Evolutionary conservation across 108 stramenopile genomes (phyloP).

Genomic region (Cyclostephanos tholiformis): DNA sequence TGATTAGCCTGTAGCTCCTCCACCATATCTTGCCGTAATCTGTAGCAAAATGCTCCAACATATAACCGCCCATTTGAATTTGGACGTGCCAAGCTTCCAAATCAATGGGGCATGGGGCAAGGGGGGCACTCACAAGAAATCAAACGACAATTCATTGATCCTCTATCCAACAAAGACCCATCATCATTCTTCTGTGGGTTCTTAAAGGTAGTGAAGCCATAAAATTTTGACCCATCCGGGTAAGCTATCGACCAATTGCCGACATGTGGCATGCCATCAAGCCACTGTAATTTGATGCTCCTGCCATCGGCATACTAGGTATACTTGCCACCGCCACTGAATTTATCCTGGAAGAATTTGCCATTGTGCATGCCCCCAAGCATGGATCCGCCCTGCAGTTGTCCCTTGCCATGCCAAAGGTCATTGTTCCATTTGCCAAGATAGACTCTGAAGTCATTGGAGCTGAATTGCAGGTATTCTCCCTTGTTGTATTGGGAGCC

Average conservation of each 20-base stretch:
- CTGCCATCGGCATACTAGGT: slow-evolving; percentile 34
- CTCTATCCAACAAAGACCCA: background rate
- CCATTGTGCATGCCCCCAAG: slow-evolving; percentile 28
- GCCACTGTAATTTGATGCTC: slow-evolving; percentile 47
- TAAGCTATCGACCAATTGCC: slow-evolving; percentile 54
- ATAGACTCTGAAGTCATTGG: slow-evolving; percentile 22
- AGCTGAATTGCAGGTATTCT: slow-evolving; percentile 18
- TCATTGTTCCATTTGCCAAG: slow-evolving; percentile 43
- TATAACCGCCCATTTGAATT: slow-evolving; percentile 34
- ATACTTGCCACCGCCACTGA: slow-evolving; percentile 37
- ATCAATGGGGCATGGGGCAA: slow-evolving; percentile 47
- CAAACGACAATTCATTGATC: background rate
- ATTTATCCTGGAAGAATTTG: slow-evolving; percentile 30
- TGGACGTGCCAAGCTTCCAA: slow-evolving; percentile 36
- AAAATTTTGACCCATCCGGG: slow-evolving; percentile 44
- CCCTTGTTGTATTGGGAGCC: slow-evolving; percentile 33
- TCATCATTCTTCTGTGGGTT: background rate
- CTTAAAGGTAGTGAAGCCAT: slow-evolving; percentile 43
- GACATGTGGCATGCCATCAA: slow-evolving; percentile 33
- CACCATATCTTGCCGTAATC: background rate
- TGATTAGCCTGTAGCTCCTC: no score
- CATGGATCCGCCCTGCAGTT: slow-evolving; percentile 8
- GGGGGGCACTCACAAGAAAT: slow-evolving; percentile 25
- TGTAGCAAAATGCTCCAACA: slow-evolving; percentile 42
- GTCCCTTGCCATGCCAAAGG: slow-evolving; percentile 38